phyloP scores from a whole-genome alignment of 2,329 filamentous ascomycete species.

The Ceratocystis variospora region DNA sequence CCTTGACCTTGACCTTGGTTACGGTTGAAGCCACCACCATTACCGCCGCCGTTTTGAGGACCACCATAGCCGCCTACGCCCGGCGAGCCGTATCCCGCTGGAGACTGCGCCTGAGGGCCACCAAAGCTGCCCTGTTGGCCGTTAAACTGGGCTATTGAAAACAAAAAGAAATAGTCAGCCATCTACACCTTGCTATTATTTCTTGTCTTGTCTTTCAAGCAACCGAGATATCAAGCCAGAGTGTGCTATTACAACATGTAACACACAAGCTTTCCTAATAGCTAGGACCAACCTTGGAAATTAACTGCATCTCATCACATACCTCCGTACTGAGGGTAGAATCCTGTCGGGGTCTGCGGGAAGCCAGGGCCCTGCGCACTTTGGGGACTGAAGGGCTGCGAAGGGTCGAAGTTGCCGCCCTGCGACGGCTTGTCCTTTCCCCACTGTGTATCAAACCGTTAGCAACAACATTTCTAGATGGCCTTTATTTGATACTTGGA shows the following conservation, averaged over 20 bases:
- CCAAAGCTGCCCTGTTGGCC: conserved; percentile 56
- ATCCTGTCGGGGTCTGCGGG: conserved; percentile 63
- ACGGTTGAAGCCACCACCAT: conserved; percentile 42
- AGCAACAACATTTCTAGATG: conserved; percentile 20
- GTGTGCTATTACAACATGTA: not conserved
- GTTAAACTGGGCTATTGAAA: conserved; percentile 37
- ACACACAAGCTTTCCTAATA: not conserved
- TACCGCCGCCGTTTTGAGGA: conserved; percentile 66
- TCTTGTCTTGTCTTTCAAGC: not conserved
- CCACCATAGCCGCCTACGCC: conserved; percentile 56
- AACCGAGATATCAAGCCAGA: not conserved
- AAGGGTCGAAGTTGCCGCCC: conserved; percentile 63
- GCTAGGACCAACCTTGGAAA: not conserved
- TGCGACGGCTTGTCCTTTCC: conserved; percentile 95
- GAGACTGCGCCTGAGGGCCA: conserved; percentile 43
- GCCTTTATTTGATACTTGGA: not conserved
- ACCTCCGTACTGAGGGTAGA: conserved; percentile 91
- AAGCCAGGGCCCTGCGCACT: conserved; percentile 59
- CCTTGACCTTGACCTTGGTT: conserved; percentile 37
- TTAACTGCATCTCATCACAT: conserved; percentile 27
- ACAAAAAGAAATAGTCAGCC: conserved; percentile 22
- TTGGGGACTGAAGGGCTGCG: conserved; percentile 55
- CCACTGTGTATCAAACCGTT: conserved; percentile 50
- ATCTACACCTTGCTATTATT: conserved; percentile 13
- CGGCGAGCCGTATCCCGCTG: conserved; percentile 49